phyloP scores from a whole-genome alignment of 306 rosid species.

The Lathyrus oleraceus region DNA sequence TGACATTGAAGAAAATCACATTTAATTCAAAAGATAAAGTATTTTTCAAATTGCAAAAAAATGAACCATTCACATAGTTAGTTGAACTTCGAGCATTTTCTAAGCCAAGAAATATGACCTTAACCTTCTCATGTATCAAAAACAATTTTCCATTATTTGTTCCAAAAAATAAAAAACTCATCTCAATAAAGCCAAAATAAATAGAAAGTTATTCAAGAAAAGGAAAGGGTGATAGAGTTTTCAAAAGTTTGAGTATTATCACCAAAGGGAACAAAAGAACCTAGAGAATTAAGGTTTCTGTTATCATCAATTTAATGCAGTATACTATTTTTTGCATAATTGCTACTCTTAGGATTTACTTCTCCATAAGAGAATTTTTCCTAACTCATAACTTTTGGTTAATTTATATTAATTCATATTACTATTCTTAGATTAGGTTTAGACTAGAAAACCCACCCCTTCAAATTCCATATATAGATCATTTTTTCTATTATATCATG shows the following conservation, averaged over 20 bases:
- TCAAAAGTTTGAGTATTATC: conserved; percentile 35
- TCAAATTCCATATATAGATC: conserved; percentile 40
- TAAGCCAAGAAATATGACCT: conserved; percentile 34
- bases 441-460: conserved; percentile 40
- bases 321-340: conserved; percentile 43
- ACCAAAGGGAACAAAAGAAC: conserved; percentile 37
- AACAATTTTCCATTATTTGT: conserved; percentile 28
- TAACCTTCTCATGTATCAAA: conserved; percentile 48
- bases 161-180: conserved; percentile 20
- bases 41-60: conserved; percentile 46
- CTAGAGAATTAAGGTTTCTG: conserved; percentile 39
- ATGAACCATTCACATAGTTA: conserved; percentile 36
- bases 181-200: conserved; percentile 42
- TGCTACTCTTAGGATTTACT: conserved; percentile 47
- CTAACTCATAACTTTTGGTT: conserved; percentile 41
- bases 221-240: conserved; percentile 39
- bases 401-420: conserved; percentile 31
- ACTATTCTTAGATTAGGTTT: conserved; percentile 33
- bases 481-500: conserved; percentile 19
- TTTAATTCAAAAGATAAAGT: conserved; percentile 35
- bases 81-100: conserved; percentile 38
- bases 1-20: conserved; percentile 37
- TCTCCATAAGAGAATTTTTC: conserved; percentile 38
- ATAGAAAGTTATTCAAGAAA: conserved; percentile 48
- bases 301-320: conserved; percentile 54